Conservation (phyloP, 2,329 filamentous ascomycete species). For the Corniculantispora saksenae region DNA sequence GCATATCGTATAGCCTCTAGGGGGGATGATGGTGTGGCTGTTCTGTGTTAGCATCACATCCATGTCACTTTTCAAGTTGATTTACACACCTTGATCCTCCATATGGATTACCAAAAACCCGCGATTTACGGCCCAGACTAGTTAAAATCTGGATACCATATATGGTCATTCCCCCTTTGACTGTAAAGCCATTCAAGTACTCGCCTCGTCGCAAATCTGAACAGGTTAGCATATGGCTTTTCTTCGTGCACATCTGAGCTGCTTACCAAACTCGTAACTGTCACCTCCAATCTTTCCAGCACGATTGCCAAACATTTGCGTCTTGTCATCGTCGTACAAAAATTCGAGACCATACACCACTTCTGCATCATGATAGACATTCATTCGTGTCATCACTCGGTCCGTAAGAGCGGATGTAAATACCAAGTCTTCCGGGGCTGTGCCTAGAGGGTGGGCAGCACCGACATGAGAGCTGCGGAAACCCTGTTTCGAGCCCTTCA, state of each 20-base stretch:
- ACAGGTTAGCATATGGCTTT: constrained; percentile 2
- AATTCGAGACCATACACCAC: constrained; percentile 89
- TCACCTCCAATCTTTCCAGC: constrained; percentile 70
- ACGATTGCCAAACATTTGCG: constrained; percentile 81
- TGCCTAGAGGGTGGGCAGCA: constrained; percentile 69
- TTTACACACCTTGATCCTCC: constrained; percentile 78
- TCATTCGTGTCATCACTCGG: constrained; percentile 73
- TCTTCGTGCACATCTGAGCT: background rate
- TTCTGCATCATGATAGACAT: constrained; percentile 69
- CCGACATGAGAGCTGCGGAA: constrained; percentile 78
- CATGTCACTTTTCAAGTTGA: background rate
- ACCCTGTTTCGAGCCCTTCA: constrained; percentile 69
- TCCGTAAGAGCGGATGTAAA: constrained; percentile 68
- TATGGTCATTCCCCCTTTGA: constrained; percentile 79
- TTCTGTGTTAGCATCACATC: background rate
- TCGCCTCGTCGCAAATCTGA: constrained; percentile 83
- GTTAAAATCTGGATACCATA: constrained; percentile 90
- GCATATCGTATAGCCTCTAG: constrained; percentile 83
- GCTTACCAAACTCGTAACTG: constrained; percentile 75
- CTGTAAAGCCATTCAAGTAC: constrained; percentile 80
- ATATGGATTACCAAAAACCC: constrained; percentile 76
- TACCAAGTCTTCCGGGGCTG: constrained; percentile 69
- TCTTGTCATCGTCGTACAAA: constrained; percentile 82
- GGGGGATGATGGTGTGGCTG: constrained; percentile 86
- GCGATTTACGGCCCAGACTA: constrained; percentile 81